These are phyloP conservation scores for Esteya vermicola DNA, from an alignment of 2,329 filamentous ascomycete species.

Conservation along the genomic window DNA sequence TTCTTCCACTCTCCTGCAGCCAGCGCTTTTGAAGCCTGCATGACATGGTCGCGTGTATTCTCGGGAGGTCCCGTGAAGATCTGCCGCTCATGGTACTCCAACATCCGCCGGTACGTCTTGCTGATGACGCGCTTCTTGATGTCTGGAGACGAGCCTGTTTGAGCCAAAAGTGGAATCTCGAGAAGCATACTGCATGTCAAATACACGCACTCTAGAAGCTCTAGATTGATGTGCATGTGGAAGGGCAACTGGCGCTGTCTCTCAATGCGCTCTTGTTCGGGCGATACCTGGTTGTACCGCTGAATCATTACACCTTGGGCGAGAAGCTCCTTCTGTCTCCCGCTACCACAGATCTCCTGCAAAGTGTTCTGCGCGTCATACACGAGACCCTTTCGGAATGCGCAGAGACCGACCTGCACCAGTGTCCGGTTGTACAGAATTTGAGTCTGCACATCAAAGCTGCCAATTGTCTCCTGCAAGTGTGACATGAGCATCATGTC, in stretches of 20 bases:
- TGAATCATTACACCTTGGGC: conserved; percentile 98
- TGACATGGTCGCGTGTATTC: conserved; percentile 97
- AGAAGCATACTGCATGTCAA: conserved; percentile 98
- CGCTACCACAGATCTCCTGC: conserved; percentile 95
- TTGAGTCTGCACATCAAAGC: conserved; percentile 93
- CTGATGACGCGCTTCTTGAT: conserved; percentile 96
- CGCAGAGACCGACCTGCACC: conserved; percentile 94
- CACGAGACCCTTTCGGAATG: conserved; percentile 90
- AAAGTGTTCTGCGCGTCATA: conserved; percentile 97
- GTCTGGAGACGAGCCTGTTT: conserved; percentile 91
- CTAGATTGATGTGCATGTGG: conserved; percentile 99
- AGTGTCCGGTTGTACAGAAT: conserved; percentile 98
- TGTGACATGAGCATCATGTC: conserved; percentile 99
- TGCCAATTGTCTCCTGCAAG: conserved; percentile 90
- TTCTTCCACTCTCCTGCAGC: conserved; percentile 98
- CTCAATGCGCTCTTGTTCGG: conserved; percentile 94
- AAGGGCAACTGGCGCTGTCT: conserved; percentile 95
- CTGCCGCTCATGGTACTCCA: conserved; percentile 98
- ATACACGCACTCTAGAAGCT: conserved; percentile 95
- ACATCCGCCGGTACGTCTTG: conserved; percentile 98
- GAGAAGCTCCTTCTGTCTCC: conserved; percentile 92
- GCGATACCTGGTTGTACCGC: conserved; percentile 87
- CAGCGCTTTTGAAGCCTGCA: conserved; percentile 95
- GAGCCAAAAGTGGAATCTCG: conserved; percentile 91
- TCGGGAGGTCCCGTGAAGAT: conserved; percentile 97